Evolutionary conservation across 2,329 filamentous ascomycete species (phyloP).

Genomic region (Xylaria sp.): DNA sequence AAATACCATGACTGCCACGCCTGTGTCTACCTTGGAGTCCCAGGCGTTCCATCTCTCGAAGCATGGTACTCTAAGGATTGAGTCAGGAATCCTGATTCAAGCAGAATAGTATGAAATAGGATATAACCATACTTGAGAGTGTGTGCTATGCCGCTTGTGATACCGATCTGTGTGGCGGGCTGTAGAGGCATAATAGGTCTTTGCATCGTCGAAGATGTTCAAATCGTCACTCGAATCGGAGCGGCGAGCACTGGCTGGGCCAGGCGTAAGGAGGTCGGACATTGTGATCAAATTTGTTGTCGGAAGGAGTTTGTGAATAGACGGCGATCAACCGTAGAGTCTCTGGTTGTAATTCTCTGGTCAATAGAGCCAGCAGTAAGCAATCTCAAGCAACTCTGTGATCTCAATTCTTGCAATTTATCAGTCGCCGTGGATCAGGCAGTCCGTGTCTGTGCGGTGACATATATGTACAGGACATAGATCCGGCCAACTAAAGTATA

Average conservation of each 20-base stretch:
- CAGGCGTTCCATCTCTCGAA: constrained; percentile 63
- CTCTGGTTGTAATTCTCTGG: not conserved
- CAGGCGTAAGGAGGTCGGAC: constrained; percentile 40
- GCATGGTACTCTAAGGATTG: constrained; percentile 60
- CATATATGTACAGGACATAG: not conserved
- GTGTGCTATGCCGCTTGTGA: constrained; percentile 64
- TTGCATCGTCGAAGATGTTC: constrained; percentile 65
- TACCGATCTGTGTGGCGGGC: constrained; percentile 62
- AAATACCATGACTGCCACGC: constrained; percentile 68
- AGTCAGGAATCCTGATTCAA: constrained; percentile 43
- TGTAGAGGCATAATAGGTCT: constrained; percentile 68
- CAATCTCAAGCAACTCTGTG: not conserved
- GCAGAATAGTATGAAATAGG: not conserved
- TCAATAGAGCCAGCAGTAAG: not conserved
- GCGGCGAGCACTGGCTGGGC: constrained; percentile 33
- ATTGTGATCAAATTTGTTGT: constrained; percentile 33
- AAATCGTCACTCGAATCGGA: constrained; percentile 53
- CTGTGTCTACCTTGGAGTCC: constrained; percentile 65
- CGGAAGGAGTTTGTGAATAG: not conserved
- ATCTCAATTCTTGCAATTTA: constrained; percentile 6
- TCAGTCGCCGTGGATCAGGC: too few species aligned
- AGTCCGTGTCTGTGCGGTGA: not conserved
- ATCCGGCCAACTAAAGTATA: not conserved
- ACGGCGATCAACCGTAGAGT: not conserved
- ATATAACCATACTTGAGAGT: constrained; percentile 60